Base-by-base conservation (phyloP, 2,329 filamentous ascomycete species). In the Coniochaeta sp. region DNA sequence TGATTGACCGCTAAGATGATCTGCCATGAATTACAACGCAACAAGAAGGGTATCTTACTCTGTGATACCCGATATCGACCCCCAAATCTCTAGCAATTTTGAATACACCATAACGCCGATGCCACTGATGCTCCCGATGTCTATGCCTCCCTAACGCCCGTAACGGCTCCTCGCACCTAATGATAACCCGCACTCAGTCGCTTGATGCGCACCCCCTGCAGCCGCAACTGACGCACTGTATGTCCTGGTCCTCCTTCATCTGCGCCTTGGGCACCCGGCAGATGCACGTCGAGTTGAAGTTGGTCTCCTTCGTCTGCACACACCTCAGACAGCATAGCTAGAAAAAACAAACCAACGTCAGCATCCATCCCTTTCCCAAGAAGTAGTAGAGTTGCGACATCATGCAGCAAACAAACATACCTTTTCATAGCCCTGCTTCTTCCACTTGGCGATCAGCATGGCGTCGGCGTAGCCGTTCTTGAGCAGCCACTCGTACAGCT, bases 221-320 rank as follows among this genome's bases (percentile, higher is more conserved):
- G 8, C 94, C 94, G 69, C 94, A 99, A 70, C 82, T 96, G 49
- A 97, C 90, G 65, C 94, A 99, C 69, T 97, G 87, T 28, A 97
- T 85, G 32, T 89, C 87, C 66, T 94, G 87, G 38, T 90, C 85
- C 63, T 95, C 91, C 70, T 96, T 96, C 65, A 99, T 72, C 67
- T 95, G 83, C 28, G 89, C 86, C 65, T 87, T 86, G 1, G 94
- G 94, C 49, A 99, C 92, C 49, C 94, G 88, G 69, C 94, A 99
- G 63, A 99, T 94, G 67, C 94, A 99, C 1, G 92, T 99, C 57
- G 89, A 88, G 69, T 92, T 94, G 75, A 97, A 99, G 70, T 99
- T 99, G 27, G 94, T 99, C 76, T 99, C 94, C 71, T 97, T 97
- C n/a, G 94, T 96, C 71, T 99, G 94, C 52, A 99, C 92, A 70